Conservation (phyloP, 306 rosid genomes). For the Bauhinia variegata region DNA sequence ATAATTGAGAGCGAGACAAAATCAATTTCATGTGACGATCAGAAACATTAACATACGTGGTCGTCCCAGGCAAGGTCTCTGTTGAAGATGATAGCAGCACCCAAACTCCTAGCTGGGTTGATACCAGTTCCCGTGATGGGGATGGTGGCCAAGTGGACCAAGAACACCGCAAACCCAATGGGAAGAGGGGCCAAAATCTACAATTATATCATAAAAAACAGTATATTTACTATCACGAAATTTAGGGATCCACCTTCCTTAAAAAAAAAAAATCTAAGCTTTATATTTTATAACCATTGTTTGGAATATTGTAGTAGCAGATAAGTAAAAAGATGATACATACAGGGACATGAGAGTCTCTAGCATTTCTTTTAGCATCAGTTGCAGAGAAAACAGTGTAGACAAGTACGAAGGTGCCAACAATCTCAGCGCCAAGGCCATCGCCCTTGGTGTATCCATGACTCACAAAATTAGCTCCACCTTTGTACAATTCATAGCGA, state of each 20-base stretch:
- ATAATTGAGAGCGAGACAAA: not conserved
- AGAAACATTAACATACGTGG: slow-evolving; percentile 48
- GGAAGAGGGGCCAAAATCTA: slow-evolving; percentile 96
- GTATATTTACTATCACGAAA: not conserved
- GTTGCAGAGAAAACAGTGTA: slow-evolving; percentile 97
- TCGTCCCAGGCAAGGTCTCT: slow-evolving; percentile 75
- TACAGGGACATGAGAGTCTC: slow-evolving; percentile 96
- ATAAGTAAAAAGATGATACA: slow-evolving; percentile 11
- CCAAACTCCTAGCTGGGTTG: slow-evolving; percentile 94
- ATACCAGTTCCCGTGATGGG: slow-evolving; percentile 93
- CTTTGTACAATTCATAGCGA: slow-evolving; percentile 48
- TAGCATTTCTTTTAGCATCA: slow-evolving; percentile 88
- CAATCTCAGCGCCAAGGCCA: slow-evolving; percentile 87
- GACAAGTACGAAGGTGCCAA: slow-evolving; percentile 93
- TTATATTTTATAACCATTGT: too few species aligned
- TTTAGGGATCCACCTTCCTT: too few species aligned
- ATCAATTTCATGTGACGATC: not conserved
- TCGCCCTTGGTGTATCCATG: slow-evolving; percentile 86
- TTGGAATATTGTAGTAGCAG: too few species aligned
- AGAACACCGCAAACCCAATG: slow-evolving; percentile 90
- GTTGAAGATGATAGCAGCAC: slow-evolving; percentile 90
- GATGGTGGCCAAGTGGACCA: slow-evolving; percentile 96
- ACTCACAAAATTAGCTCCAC: slow-evolving; percentile 74
- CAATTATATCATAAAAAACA: not conserved
- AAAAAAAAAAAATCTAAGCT: too few species aligned